Evolutionary conservation across 352 stramenopile genomes (phyloP).

Genomic region (Phytopythium sindhum): DNA sequence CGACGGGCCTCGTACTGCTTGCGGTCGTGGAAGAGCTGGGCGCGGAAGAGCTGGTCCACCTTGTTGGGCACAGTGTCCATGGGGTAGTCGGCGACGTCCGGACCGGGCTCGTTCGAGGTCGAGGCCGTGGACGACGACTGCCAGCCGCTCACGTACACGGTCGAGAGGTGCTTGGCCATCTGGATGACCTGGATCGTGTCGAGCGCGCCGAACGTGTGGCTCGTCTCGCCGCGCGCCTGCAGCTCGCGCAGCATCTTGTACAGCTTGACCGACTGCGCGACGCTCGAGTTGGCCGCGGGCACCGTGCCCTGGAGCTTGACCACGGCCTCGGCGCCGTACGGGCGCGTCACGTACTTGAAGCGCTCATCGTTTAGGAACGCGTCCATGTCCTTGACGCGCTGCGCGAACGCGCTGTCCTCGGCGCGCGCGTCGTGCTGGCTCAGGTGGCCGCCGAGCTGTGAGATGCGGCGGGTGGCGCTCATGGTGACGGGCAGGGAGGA

Average conservation of each 20-base stretch:
- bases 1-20: constrained; percentile 94
- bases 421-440: constrained; percentile 45
- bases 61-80: constrained; percentile 98
- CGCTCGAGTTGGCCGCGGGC: constrained; percentile 38
- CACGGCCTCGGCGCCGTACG: constrained; percentile 78
- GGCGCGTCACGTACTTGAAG: constrained; percentile 79
- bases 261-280: constrained; percentile 71
- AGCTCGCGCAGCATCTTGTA: constrained; percentile 87
- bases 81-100: constrained; percentile 98
- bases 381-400: constrained; percentile 71
- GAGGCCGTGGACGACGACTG: constrained; percentile 94
- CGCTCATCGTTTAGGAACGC: constrained; percentile 70
- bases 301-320: constrained; percentile 85
- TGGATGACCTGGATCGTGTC: constrained; percentile 96
- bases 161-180: constrained; percentile 93
- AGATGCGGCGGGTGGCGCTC: constrained; percentile 70
- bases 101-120: constrained; percentile 94
- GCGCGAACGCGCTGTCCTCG: constrained; percentile 60
- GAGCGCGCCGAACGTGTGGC: constrained; percentile 86
- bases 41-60: constrained; percentile 96
- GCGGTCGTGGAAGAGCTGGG: constrained; percentile 97
- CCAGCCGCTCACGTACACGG: constrained; percentile 97
- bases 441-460: constrained; percentile 67
- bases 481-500: constrained; percentile 18
- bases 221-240: constrained; percentile 72